These are phyloP conservation scores for Herpotrichia juniperi DNA, from an alignment of 2,329 filamentous ascomycete species.

Conservation along the genomic window DNA sequence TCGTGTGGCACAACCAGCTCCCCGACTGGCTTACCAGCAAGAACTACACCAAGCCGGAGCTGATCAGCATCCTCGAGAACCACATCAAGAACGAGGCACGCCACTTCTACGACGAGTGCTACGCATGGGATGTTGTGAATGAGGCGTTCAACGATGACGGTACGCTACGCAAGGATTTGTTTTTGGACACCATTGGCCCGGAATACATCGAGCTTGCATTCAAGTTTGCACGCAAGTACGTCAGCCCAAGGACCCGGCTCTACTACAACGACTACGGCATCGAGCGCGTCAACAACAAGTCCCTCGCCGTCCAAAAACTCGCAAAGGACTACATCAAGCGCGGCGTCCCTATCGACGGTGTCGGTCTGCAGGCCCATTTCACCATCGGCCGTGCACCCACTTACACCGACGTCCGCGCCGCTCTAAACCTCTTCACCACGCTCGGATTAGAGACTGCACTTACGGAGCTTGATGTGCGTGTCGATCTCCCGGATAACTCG, in stretches of 20 bases:
- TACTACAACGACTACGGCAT: constrained; percentile 71
- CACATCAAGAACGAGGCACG: constrained; percentile 65
- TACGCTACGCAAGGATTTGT: constrained; percentile 59
- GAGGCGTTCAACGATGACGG: constrained; percentile 67
- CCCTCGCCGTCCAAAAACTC: constrained; percentile 37
- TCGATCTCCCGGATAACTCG: constrained; percentile 52
- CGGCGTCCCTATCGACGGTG: constrained; percentile 62
- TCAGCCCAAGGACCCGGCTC: constrained; percentile 63
- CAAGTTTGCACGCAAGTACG: constrained; percentile 57
- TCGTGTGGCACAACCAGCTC: constrained; percentile 61
- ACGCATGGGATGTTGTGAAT: constrained; percentile 71
- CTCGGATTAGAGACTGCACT: constrained; percentile 64
- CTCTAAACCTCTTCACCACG: constrained; percentile 58
- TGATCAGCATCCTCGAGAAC: constrained; percentile 62
- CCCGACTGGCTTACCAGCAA: constrained; percentile 58
- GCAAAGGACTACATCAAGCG: constrained; percentile 44
- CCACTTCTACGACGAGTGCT: constrained; percentile 66
- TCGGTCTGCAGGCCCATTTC: constrained; percentile 68
- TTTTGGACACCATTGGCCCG: constrained; percentile 61
- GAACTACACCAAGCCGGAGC: constrained; percentile 64
- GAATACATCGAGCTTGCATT: constrained; percentile 66
- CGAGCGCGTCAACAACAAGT: constrained; percentile 60
- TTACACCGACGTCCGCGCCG: constrained; percentile 50
- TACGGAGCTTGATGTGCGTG: constrained; percentile 67
- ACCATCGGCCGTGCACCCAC: constrained; percentile 60